phyloP scores from a whole-genome alignment of 495 filamentous ascomycete species.

The Penicillium samsonianum region DNA sequence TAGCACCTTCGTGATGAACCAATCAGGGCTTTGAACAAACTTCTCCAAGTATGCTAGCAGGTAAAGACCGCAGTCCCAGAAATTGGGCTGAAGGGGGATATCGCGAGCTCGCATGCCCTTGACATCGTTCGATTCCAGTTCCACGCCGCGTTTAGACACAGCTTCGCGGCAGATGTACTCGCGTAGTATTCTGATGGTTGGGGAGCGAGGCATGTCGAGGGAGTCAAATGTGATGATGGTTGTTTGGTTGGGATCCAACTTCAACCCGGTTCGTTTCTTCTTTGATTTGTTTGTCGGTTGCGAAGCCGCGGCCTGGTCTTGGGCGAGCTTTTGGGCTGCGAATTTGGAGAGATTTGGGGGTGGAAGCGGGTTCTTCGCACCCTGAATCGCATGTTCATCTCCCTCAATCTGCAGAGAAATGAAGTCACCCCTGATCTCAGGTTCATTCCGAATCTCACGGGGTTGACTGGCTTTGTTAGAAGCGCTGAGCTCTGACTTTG shows the following conservation, averaged over 20 bases:
- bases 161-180: constrained; percentile 78
- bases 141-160: constrained; percentile 62
- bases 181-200: constrained; percentile 64
- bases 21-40: constrained; percentile 70
- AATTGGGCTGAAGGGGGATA: constrained; percentile 81
- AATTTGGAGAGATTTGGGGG: constrained; percentile 15
- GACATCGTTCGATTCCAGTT: constrained; percentile 51
- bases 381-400: constrained; percentile 2
- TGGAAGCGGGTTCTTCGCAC: constrained; percentile 23
- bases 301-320: constrained; percentile 2
- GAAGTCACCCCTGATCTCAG: constrained; percentile 25
- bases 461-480: background rate
- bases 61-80: constrained; percentile 86
- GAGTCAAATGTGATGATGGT: constrained; percentile 91
- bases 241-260: constrained; percentile 46
- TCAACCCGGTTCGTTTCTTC: constrained; percentile 29
- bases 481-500: background rate
- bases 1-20: constrained; percentile 60
- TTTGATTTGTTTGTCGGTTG: constrained; percentile 26
- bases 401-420: constrained; percentile 32
- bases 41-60: constrained; percentile 79
- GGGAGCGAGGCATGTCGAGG: constrained; percentile 60
- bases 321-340: constrained; percentile 4
- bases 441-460: constrained; percentile 22
- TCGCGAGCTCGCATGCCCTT: constrained; percentile 67